Conservation (phyloP, 805 yeast species). For the Saturnispora quitensis region DNA sequence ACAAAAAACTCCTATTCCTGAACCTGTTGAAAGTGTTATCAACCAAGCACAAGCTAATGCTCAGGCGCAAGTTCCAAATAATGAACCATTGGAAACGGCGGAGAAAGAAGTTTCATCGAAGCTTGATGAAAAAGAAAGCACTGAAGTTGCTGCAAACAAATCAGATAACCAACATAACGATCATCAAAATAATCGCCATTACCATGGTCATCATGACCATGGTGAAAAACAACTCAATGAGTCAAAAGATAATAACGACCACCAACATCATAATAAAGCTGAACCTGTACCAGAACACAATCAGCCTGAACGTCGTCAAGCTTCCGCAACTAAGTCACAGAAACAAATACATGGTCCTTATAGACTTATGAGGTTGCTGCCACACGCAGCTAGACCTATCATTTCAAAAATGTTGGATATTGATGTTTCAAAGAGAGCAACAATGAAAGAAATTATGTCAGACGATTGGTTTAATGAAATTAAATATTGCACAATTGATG, state of each 20-base stretch:
- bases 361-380: conserved; percentile 68
- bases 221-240: conserved; percentile 20
- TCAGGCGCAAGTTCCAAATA: neutral
- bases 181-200: conserved; percentile 21
- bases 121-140: neutral
- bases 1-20: neutral
- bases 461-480: conserved; percentile 69
- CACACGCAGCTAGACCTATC: conserved; percentile 76
- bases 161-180: conserved; percentile 23
- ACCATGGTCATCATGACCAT: conserved; percentile 24
- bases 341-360: conserved; percentile 76
- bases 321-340: conserved; percentile 27
- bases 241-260: conserved; percentile 1
- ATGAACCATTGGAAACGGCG: neutral
- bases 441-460: conserved; percentile 51
- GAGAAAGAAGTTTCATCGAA: neutral
- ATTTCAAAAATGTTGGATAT: conserved; percentile 56
- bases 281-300: conserved; percentile 6
- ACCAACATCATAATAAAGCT: neutral
- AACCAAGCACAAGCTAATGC: neutral
- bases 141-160: neutral
- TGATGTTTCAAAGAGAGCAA: conserved; percentile 54
- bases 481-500: conserved; percentile 47
- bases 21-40: neutral
- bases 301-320: conserved; percentile 28